phyloP scores from a whole-genome alignment of 495 filamentous ascomycete species.

The Xylaria longipes region DNA sequence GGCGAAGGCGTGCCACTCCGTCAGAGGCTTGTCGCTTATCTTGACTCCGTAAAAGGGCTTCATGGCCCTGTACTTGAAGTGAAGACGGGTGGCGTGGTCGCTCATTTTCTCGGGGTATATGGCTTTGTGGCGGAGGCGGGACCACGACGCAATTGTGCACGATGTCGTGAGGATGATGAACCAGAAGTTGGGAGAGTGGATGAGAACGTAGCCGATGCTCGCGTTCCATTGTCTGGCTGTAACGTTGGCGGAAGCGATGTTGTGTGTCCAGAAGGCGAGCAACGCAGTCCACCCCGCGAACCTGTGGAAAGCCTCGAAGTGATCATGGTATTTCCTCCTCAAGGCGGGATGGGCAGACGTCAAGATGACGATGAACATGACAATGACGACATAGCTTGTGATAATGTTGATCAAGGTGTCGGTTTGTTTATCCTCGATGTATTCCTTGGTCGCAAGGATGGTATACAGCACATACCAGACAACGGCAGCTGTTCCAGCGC shows the following conservation, averaged over 20 bases:
- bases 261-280: slow-evolving; percentile 68
- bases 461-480: slow-evolving; percentile 70
- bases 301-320: slow-evolving; percentile 71
- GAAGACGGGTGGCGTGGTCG: slow-evolving; percentile 72
- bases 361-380: slow-evolving; percentile 48
- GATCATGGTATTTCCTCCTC: slow-evolving; percentile 63
- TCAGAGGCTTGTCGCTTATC: slow-evolving; percentile 64
- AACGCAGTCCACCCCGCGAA: slow-evolving; percentile 69
- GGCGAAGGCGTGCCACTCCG: slow-evolving; percentile 84
- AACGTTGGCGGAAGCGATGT: slow-evolving; percentile 63
- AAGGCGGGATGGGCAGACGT: slow-evolving; percentile 58
- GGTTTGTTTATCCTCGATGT: slow-evolving; percentile 38
- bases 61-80: slow-evolving; percentile 66
- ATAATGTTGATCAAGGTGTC: slow-evolving; percentile 45
- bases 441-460: slow-evolving; percentile 55
- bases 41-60: slow-evolving; percentile 57
- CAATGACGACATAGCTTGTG: slow-evolving; percentile 51
- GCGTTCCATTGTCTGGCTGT: slow-evolving; percentile 59
- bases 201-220: slow-evolving; percentile 49
- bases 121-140: slow-evolving; percentile 64
- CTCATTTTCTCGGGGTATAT: slow-evolving; percentile 70
- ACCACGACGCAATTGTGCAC: slow-evolving; percentile 71
- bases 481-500: slow-evolving; percentile 69
- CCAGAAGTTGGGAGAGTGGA: slow-evolving; percentile 70
- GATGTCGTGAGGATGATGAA: slow-evolving; percentile 65